phyloP scores from a whole-genome alignment of 352 stramenopile species.

The Pythium biforme region DNA sequence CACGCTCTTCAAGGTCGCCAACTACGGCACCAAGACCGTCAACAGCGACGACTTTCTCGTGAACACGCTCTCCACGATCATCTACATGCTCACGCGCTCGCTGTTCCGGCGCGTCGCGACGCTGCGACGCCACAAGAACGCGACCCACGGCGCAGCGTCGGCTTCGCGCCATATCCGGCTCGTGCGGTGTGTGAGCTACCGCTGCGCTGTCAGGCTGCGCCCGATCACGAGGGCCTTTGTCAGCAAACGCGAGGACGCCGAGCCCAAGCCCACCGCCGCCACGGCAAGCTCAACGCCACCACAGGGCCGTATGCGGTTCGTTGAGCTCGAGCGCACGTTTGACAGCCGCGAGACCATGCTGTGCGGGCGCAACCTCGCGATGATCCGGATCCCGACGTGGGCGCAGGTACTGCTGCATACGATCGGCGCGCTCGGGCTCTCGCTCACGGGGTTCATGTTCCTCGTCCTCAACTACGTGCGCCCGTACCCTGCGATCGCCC shows the following conservation, averaged over 20 bases:
- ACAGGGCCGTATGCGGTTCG: not conserved
- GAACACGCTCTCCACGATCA: constrained; percentile 9
- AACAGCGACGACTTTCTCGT: constrained; percentile 20
- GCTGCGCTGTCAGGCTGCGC: constrained; percentile 19
- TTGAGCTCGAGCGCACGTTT: constrained; percentile 9
- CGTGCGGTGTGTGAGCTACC: constrained; percentile 22
- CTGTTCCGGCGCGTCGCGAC: constrained; percentile 12
- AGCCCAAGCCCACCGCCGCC: not conserved
- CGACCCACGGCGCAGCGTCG: not conserved
- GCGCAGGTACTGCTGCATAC: not conserved
- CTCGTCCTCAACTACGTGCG: constrained; percentile 17
- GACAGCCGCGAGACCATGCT: constrained; percentile 16
- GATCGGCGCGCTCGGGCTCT: not conserved
- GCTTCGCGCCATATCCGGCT: not conserved
- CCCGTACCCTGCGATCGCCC: not conserved
- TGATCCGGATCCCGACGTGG: not conserved
- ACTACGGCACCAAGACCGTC: constrained; percentile 12
- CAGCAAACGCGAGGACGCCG: not conserved
- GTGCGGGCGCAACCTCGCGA: constrained; percentile 9
- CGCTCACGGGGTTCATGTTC: constrained; percentile 11
- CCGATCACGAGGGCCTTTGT: not conserved
- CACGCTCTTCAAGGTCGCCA: constrained; percentile 13
- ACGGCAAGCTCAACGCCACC: not conserved
- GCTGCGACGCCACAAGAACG: not conserved
- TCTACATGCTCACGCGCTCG: constrained; percentile 16